Base-by-base conservation (phyloP, 345 rosid genomes). In the Abelmoschus esculentus region DNA sequence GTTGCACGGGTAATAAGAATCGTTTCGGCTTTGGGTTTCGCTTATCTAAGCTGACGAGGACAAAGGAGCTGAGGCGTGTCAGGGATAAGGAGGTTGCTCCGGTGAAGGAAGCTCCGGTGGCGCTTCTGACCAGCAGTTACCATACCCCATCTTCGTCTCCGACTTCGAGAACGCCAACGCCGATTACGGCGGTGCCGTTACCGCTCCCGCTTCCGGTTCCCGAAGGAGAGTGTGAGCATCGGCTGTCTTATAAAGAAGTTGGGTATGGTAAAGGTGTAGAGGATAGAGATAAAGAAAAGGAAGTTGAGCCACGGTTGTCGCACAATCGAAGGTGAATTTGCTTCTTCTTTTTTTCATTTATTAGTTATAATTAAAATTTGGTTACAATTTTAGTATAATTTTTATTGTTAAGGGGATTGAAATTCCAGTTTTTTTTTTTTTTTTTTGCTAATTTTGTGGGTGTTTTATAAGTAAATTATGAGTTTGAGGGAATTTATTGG, bases 141-240 rank as follows among this genome's bases (percentile, higher is more conserved):
- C 75, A 67, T n/a, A 68, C 28, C 65, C 38, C 58, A 4, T 29
- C 65, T 7, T 53, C 72, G 15, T 59, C 72, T 2, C 44, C 75
- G 17, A 53, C 69, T 4, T 26, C 64, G 10, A 63, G 61, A n/a
- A 34, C 59, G 53, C 57, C 83, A 17, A 67, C 86, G 11, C 34
- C 69, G 2, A 57, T 81, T 17, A 67, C 67, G 12, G 85, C 92
- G 12, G 50, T 85, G 53, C 91, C 91, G 1, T 77, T 90, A 55
- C 96, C 96, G 7, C 71, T 89, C 46, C 96, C 96, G 59, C 63
- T 79, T 0, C 86, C 89, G 6, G 54, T 83, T 18, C 86, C 84
- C 0, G 88, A 81, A 5, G 76, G 82, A 19, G 75, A 78, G 31
- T 83, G 77, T 5, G 86, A 82, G 17, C 68, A 61, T 40, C 77